Conservation (phyloP, 805 yeast genomes). For the Saccharomyces jurei region DNA sequence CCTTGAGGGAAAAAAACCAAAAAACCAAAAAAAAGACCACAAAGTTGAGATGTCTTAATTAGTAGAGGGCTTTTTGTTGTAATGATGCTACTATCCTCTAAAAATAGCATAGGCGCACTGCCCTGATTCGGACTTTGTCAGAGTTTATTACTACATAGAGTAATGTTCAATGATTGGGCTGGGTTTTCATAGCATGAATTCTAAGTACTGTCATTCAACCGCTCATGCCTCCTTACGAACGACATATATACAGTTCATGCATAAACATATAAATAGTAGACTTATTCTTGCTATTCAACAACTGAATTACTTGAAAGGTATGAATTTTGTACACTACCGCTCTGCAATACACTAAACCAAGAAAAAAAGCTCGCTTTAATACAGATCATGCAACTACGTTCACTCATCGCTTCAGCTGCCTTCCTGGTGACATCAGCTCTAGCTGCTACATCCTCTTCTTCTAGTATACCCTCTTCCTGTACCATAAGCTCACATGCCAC, state of each 20-base stretch:
- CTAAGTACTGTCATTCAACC: neutral
- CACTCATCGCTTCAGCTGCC: neutral
- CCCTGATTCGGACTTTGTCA: neutral
- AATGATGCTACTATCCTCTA: neutral
- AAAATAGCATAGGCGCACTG: neutral
- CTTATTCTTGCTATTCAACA: neutral
- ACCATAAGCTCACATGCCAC: slow-evolving; percentile 53
- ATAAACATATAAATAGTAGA: neutral
- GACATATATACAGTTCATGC: neutral
- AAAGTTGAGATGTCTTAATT: neutral
- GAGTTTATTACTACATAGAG: neutral
- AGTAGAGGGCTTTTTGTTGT: neutral
- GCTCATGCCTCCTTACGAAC: neutral
- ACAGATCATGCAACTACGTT: neutral
- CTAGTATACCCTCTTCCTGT: slow-evolving; percentile 46
- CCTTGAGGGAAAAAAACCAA: neutral
- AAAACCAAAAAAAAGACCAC: neutral
- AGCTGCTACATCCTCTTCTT: neutral
- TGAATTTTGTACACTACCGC: neutral
- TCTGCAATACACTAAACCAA: neutral
- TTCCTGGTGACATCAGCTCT: slow-evolving; percentile 1
- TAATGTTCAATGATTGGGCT: neutral
- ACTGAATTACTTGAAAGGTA: neutral
- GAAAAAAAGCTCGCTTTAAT: neutral
- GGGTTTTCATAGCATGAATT: neutral